Evolutionary conservation across 495 filamentous ascomycete species (phyloP).

Genomic region (Penicillium lagena): DNA sequence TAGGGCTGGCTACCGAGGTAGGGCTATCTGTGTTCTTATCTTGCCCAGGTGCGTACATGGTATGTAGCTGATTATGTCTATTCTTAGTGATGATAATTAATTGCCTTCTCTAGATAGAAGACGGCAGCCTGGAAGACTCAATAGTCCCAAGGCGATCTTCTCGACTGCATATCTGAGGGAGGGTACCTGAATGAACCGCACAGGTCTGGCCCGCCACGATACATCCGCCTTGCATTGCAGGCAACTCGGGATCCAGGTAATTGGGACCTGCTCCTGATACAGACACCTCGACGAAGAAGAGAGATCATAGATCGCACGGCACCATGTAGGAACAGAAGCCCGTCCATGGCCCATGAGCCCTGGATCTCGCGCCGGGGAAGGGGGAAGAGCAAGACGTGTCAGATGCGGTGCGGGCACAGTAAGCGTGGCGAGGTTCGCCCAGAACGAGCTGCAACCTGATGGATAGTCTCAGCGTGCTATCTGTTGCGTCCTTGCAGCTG

Average conservation of each 20-base stretch:
- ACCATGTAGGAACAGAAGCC: slow-evolving; percentile 2
- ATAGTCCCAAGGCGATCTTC: no score
- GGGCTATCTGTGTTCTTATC: no score
- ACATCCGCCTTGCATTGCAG: slow-evolving; percentile 22
- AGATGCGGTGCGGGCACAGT: slow-evolving; percentile 14
- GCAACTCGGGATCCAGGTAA: slow-evolving; percentile 18
- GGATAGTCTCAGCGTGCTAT: slow-evolving; percentile 11
- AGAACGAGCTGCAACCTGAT: slow-evolving; percentile 6
- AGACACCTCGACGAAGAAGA: background rate
- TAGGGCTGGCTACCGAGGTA: no score
- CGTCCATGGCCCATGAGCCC: slow-evolving; percentile 12
- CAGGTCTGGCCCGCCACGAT: slow-evolving; percentile 2
- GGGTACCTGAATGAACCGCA: slow-evolving; percentile 21
- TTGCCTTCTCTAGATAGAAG: no score
- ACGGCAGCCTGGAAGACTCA: no score
- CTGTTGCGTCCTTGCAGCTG: slow-evolving; percentile 19
- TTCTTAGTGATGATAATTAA: no score
- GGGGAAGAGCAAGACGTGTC: slow-evolving; percentile 13
- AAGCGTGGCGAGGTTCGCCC: background rate
- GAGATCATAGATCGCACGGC: background rate
- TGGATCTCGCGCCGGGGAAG: slow-evolving; percentile 1
- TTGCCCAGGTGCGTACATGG: no score
- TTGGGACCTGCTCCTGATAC: slow-evolving; percentile 4
- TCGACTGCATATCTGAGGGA: slow-evolving; percentile 1
- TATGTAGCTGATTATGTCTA: no score